These are phyloP conservation scores for Aspergillus terreus DNA, from an alignment of 2,329 filamentous ascomycete genomes.

Conservation along the genomic window DNA sequence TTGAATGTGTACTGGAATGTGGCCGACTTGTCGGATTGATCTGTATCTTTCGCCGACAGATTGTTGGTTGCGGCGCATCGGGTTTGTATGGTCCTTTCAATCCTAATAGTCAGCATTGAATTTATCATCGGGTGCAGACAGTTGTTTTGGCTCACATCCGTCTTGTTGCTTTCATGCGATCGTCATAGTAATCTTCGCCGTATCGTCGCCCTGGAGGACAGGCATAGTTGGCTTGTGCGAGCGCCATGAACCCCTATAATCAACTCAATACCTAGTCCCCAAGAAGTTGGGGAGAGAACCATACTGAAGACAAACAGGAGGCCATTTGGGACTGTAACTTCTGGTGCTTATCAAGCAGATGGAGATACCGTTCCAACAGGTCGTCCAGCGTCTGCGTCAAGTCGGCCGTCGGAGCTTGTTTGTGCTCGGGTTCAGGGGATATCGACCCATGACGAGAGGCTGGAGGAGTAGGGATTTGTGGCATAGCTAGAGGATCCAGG, in stretches of 20 bases:
- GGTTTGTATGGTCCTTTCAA: neutral
- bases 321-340: slow-evolving; percentile 36
- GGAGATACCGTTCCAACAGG: slow-evolving; percentile 41
- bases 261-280: neutral
- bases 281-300: neutral
- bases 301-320: slow-evolving; percentile 39
- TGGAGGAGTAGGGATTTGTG: slow-evolving; percentile 34
- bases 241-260: slow-evolving; percentile 44
- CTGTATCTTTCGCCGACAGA: too few relatives aligned
- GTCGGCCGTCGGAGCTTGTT: slow-evolving; percentile 14
- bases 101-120: neutral
- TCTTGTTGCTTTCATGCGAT: slow-evolving; percentile 47
- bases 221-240: slow-evolving; percentile 48
- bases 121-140: neutral
- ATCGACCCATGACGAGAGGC: slow-evolving; percentile 29
- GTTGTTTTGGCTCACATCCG: slow-evolving; percentile 30
- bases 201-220: slow-evolving; percentile 43
- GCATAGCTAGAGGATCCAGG: slow-evolving; percentile 18
- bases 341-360: slow-evolving; percentile 42
- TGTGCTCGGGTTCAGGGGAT: slow-evolving; percentile 17
- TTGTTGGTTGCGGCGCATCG: too few relatives aligned
- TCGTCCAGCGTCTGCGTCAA: slow-evolving; percentile 35
- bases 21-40: too few relatives aligned
- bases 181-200: slow-evolving; percentile 49
- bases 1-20: neutral